Conservation (phyloP, 169 alveolate genomes). For the Babesia caballi region DNA sequence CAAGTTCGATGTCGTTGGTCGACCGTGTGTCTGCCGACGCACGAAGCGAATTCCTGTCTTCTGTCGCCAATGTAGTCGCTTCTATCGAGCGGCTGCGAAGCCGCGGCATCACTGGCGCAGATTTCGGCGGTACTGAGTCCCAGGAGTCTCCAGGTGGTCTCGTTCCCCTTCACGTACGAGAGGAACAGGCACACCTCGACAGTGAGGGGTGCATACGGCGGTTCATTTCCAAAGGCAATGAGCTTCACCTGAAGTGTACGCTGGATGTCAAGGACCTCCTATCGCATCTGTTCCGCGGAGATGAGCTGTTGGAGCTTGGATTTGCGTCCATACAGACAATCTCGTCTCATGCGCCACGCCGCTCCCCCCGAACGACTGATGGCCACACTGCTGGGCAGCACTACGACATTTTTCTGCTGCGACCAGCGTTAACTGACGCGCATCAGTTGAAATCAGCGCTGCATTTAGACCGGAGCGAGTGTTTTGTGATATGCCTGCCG, state of each 20-base stretch:
- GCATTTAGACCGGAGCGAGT: constrained; percentile 19
- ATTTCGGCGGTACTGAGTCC: too few species aligned
- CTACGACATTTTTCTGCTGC: constrained; percentile 2
- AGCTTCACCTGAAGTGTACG: constrained; percentile 26
- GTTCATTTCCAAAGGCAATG: not conserved
- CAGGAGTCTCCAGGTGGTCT: too few species aligned
- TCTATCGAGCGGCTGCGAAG: constrained; percentile 10
- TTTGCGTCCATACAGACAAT: constrained; percentile 4
- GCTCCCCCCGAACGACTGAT: not conserved
- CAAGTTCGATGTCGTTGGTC: constrained; percentile 27
- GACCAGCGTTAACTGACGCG: constrained; percentile 58
- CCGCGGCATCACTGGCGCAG: too few species aligned
- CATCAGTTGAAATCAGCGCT: not conserved
- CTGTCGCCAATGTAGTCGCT: constrained; percentile 10
- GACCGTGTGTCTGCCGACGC: constrained; percentile 50
- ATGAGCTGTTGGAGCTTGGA: constrained; percentile 39
- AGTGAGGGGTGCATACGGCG: not conserved
- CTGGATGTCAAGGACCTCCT: constrained; percentile 42
- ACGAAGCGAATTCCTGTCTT: constrained; percentile 16
- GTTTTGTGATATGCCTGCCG: constrained; percentile 51
- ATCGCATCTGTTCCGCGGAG: constrained; percentile 6
- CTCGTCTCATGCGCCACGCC: not conserved
- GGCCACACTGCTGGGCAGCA: not conserved
- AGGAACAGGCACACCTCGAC: too few species aligned
- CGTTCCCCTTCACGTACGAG: too few species aligned